Conservation (phyloP, 208 protist species). For the Wallacemonas sp. region DNA sequence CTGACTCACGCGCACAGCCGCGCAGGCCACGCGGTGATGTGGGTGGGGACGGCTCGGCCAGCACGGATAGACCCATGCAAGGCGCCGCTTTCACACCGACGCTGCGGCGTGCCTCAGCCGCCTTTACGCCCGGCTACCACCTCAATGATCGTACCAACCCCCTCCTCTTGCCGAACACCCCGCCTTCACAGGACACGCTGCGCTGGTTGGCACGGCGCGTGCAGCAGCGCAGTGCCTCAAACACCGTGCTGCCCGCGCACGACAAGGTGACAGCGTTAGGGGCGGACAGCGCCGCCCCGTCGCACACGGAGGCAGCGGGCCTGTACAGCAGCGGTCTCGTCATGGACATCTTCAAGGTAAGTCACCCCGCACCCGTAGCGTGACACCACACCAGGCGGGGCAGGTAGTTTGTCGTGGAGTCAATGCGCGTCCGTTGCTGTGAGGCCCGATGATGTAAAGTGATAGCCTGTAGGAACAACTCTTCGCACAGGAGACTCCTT, state of each 20-base stretch:
- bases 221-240: neutral
- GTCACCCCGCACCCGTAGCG: slow-evolving; percentile 1
- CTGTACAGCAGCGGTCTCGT: slow-evolving; percentile 8
- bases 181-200: slow-evolving; percentile 14
- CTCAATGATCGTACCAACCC: slow-evolving; percentile 24
- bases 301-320: neutral
- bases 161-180: slow-evolving; percentile 8
- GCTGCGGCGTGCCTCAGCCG: neutral
- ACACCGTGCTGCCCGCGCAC: neutral
- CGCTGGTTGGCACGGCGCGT: slow-evolving; percentile 14
- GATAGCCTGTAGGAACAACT: too few species aligned
- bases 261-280: too few species aligned
- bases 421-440: too few species aligned
- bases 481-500: too few species aligned
- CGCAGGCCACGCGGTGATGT: too few species aligned
- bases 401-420: too few species aligned
- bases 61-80: neutral
- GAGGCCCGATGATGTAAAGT: too few species aligned
- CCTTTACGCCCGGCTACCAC: slow-evolving; percentile 17
- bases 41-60: too few species aligned
- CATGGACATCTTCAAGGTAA: slow-evolving; percentile 27
- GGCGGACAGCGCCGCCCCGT: neutral
- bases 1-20: too few species aligned
- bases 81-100: neutral
- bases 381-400: neutral